A percentile compares a stretch with the other conserved stretches of the same genome.
phyloP scores from a whole-genome alignment of 1,139 yeast genomes.

The Hanseniaspora gamundiae region DNA sequence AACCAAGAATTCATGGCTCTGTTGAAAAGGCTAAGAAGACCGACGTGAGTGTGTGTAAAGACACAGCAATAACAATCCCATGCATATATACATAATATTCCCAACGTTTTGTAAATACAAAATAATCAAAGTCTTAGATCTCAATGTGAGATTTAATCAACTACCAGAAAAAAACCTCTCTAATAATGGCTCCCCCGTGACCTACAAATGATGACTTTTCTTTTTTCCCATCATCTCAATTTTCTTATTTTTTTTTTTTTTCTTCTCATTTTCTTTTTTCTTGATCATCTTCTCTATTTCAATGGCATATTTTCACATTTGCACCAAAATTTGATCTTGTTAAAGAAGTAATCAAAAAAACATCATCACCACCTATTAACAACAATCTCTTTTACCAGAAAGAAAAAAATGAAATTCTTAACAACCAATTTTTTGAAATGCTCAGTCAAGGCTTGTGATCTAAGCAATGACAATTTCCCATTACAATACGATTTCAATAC shows the following conservation, averaged over 20 bases:
- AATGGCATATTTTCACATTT: no score
- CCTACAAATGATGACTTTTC: background rate
- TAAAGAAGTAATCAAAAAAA: no score
- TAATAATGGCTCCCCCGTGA: no score
- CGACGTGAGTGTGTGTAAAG: background rate
- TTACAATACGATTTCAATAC: slow-evolving; percentile 45
- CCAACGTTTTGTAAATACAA: no score
- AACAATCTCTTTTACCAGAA: no score
- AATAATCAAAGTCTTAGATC: no score
- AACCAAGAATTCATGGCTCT: background rate
- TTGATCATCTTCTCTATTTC: background rate
- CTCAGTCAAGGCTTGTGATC: slow-evolving; percentile 72
- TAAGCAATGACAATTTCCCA: slow-evolving; percentile 71
- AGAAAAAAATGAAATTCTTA: slow-evolving; percentile 65
- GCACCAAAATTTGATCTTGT: no score
- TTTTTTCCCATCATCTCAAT: no score
- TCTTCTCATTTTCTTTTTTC: background rate
- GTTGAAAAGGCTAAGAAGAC: background rate
- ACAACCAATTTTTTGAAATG: slow-evolving; percentile 95
- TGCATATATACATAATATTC: background rate
- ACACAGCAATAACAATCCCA: no score
- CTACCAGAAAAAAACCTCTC: no score
- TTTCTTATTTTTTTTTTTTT: background rate
- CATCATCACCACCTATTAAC: background rate
- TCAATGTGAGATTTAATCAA: background rate